phyloP scores from a whole-genome alignment of 139 green algal genomes.

The Chlorella sorokiniana region DNA sequence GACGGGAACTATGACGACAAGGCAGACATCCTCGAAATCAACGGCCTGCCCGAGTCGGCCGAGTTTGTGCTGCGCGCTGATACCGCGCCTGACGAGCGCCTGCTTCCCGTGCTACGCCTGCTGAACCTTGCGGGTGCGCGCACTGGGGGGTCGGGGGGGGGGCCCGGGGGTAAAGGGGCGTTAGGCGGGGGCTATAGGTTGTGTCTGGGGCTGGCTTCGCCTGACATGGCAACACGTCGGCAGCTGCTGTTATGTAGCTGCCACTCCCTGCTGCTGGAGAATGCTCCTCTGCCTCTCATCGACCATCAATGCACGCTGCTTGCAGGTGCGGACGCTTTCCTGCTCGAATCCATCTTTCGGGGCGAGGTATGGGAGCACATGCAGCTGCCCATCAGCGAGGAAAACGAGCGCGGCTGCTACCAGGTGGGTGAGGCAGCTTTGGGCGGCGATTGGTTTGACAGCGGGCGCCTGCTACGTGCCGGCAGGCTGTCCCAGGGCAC shows the following conservation, averaged over 20 bases:
- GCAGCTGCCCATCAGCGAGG: conserved; percentile 73
- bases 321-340: conserved; percentile 81
- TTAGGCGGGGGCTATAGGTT: background rate
- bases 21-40: conserved; percentile 85
- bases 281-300: too few species aligned
- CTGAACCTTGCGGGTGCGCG: conserved; percentile 63
- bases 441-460: background rate
- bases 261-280: background rate
- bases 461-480: background rate
- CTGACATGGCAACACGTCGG: too few species aligned
- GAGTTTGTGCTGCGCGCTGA: conserved; percentile 61
- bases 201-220: too few species aligned
- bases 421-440: background rate
- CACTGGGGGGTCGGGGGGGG: background rate
- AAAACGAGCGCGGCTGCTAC: conserved; percentile 87
- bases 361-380: conserved; percentile 80
- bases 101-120: conserved; percentile 87
- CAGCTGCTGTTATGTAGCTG: background rate
- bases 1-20: conserved; percentile 90
- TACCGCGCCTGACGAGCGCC: conserved; percentile 45
- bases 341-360: conserved; percentile 90
- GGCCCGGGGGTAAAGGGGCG: too few species aligned
- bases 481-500: background rate
- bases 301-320: background rate
- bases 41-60: conserved; percentile 50